phyloP scores from a whole-genome alignment of 176 grass and related monocot species.

The Oryza meyeriana region DNA sequence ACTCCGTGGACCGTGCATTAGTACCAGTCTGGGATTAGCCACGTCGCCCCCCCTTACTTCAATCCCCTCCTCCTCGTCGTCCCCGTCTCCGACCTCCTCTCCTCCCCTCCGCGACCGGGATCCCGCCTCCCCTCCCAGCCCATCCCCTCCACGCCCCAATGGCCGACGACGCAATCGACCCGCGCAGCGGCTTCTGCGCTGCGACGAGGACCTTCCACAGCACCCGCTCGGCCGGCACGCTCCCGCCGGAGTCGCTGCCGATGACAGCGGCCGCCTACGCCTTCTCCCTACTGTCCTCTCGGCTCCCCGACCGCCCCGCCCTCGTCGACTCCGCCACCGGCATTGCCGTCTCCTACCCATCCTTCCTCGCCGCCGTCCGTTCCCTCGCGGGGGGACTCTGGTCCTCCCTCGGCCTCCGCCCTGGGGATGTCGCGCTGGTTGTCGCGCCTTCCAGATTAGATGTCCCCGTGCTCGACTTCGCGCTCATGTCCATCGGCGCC shows the following conservation, averaged over 20 bases:
- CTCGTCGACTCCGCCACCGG: conserved; percentile 48
- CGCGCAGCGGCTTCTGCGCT: conserved; percentile 52
- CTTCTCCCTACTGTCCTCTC: conserved; percentile 45
- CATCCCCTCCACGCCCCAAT: background rate
- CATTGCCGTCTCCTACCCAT: conserved; percentile 53
- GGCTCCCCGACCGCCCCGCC: conserved; percentile 43
- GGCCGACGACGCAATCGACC: conserved; percentile 27
- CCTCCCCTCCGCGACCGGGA: background rate
- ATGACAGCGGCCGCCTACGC: conserved; percentile 48
- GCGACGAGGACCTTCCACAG: conserved; percentile 58
- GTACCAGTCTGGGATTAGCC: background rate
- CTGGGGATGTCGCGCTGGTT: conserved; percentile 54
- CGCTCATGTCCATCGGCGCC: conserved; percentile 68
- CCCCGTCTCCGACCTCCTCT: background rate
- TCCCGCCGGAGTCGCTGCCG: conserved; percentile 48
- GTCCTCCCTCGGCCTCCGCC: conserved; percentile 35
- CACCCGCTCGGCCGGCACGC: conserved; percentile 30
- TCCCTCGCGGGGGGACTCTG: conserved; percentile 50
- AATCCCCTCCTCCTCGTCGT: background rate
- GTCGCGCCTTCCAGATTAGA: conserved; percentile 50
- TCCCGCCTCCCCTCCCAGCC: background rate
- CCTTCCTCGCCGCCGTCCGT: conserved; percentile 49
- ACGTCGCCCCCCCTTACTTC: background rate
- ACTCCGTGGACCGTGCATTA: background rate
- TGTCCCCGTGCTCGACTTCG: conserved; percentile 54